These are phyloP conservation scores for Chenopodium berlandieri DNA, from an alignment of 148 eudicot species.

Conservation along the genomic window DNA sequence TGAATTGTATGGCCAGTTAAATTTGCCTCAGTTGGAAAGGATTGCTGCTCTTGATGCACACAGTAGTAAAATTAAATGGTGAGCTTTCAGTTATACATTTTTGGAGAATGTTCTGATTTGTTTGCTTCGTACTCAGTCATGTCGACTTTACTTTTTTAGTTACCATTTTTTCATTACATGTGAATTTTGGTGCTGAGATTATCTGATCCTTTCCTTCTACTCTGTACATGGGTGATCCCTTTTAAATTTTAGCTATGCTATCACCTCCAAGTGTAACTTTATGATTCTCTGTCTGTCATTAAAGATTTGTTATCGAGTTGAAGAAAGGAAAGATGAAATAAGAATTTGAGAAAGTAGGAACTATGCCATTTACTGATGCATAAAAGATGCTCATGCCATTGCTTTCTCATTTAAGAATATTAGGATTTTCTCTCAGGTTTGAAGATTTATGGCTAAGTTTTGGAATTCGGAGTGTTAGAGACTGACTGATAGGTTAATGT, in stretches of 20 bases:
- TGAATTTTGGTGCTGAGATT: neutral
- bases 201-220: neutral
- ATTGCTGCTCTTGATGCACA: slow-evolving; percentile 83
- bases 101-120: neutral
- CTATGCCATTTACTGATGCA: neutral
- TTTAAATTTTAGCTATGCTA: neutral
- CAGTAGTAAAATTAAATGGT: slow-evolving; percentile 69
- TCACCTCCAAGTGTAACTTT: slow-evolving; percentile 2
- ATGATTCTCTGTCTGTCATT: neutral
- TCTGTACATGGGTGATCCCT: neutral
- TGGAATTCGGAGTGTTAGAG: neutral
- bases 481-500: neutral
- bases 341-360: neutral
- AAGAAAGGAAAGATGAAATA: neutral
- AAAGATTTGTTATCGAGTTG: neutral
- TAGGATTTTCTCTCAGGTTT: neutral
- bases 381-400: neutral
- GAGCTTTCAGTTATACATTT: slow-evolving; percentile 25
- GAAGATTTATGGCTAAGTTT: neutral
- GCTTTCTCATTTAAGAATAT: neutral
- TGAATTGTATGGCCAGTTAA: slow-evolving; percentile 89
- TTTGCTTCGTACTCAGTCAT: neutral
- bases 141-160: neutral
- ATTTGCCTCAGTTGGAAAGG: slow-evolving; percentile 86
- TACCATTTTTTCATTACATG: neutral